Evolutionary conservation across 2,329 filamentous ascomycete genomes (phyloP).

Genomic region (Colletotrichum paranaense): DNA sequence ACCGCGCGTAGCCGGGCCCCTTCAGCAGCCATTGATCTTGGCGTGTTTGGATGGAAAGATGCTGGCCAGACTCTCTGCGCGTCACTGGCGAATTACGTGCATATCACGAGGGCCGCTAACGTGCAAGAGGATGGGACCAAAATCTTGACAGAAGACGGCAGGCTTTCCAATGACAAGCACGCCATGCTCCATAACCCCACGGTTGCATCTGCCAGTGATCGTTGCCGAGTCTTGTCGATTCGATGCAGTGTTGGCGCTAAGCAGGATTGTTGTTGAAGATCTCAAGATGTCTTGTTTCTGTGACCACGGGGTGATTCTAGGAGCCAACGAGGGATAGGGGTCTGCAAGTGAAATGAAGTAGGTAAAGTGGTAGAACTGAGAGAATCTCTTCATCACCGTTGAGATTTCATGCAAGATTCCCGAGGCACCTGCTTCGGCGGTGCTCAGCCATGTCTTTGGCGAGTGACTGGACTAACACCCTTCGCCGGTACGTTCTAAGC

Average conservation of each 20-base stretch:
- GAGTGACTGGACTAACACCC: neutral
- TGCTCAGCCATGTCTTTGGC: neutral
- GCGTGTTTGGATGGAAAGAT: conserved; percentile 2
- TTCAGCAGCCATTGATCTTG: conserved; percentile 2
- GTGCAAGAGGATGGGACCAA: neutral
- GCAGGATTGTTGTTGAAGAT: neutral
- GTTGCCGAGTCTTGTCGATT: neutral
- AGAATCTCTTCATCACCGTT: neutral
- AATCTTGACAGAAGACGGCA: conserved; percentile 21
- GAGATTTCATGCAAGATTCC: neutral
- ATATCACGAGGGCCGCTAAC: conserved; percentile 21
- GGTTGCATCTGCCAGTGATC: conserved; percentile 8
- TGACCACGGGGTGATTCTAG: neutral
- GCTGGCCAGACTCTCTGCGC: conserved; percentile 18
- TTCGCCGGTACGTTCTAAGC: neutral
- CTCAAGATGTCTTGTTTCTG: neutral
- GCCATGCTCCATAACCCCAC: conserved; percentile 12
- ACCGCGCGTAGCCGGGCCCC: conserved; percentile 10
- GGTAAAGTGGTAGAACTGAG: neutral
- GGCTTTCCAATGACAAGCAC: conserved; percentile 10
- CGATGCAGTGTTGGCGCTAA: conserved; percentile 6
- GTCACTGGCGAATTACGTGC: conserved; percentile 28
- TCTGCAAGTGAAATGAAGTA: neutral
- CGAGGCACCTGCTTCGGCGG: no score
- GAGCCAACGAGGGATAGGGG: no score